A percentile compares a stretch with the other conserved stretches of the same genome.
These are phyloP conservation scores for Eimeria acervulina DNA, from an alignment of 169 alveolate species.

Conservation along the genomic window DNA sequence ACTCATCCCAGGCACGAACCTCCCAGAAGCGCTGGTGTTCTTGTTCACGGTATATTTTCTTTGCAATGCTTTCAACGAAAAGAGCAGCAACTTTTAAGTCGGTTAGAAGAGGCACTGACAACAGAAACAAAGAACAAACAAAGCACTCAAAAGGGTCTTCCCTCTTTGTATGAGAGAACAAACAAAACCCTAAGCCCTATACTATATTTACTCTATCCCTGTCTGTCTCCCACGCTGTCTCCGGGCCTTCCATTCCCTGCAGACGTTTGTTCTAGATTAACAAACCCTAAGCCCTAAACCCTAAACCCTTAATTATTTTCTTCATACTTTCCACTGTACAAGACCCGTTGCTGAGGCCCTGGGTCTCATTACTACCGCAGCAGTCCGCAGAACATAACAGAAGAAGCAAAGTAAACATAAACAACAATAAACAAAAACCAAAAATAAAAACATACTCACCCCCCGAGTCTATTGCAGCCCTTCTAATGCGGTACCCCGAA, in stretches of 20 bases:
- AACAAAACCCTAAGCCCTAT: no score
- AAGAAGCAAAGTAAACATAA: background rate
- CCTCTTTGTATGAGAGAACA: no score
- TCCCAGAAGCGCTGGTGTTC: conserved; percentile 83
- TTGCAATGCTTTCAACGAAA: conserved; percentile 82
- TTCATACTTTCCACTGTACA: background rate
- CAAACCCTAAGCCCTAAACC: background rate
- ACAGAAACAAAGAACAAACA: background rate
- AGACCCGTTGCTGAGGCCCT: background rate
- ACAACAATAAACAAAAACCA: background rate
- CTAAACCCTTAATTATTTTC: background rate
- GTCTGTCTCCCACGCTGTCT: background rate
- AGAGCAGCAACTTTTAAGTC: conserved; percentile 79
- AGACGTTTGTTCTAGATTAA: background rate
- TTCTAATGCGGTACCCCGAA: conserved; percentile 83
- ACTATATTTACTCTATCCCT: background rate
- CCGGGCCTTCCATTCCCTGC: background rate
- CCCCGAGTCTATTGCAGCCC: conserved; percentile 83
- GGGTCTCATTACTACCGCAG: background rate
- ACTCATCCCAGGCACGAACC: conserved; percentile 80
- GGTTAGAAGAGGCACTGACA: conserved; percentile 77
- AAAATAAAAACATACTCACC: background rate
- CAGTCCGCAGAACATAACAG: background rate
- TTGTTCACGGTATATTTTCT: conserved; percentile 83
- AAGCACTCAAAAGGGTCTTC: background rate